Base-by-base conservation (phyloP, 805 yeast species). In the Myxozyma monticola region DNA sequence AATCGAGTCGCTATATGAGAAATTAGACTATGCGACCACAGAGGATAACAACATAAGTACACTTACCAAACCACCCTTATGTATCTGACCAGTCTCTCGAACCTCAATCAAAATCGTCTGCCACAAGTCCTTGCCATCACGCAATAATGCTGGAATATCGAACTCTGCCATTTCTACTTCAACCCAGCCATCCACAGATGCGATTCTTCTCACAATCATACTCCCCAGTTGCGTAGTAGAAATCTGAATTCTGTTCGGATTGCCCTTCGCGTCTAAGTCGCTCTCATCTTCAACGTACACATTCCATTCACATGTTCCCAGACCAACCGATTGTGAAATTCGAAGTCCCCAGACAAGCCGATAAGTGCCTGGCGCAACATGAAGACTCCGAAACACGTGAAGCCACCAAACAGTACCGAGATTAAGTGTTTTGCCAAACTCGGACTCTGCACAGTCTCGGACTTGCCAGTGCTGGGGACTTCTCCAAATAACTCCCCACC, bases 401-500 rank as follows among this genome's bases (percentile, higher is more conserved):
- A 54, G 31, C 58, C 58, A 54, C 41, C 47, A 50, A 2, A 54
- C 55, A 15, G 7, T 14, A 1, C 20, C 33, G 5, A 54, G 48
- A 10, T 25, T 42, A 14, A 54, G 42, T 4, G 48, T 37, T 17
- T 21, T 42, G 4, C 56, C 58, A 31, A 42, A 46, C 17, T 37
- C 43, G 2, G 52, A 44, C 12, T 42, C 48, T 4, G 42, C 41
- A 18, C 37, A 18, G 9, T 6, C 14, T 26, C 25, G 28, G 22
- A 46, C 28, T 5, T n/a, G 20, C 58, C 55, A 46, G 37, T 51
- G 42, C 9, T 34, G 41, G 2, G 40, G 44, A 3, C 48, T 37
- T 14, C 42, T 39, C 59, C 59, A 54, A 18, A 54, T 52, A 12
- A 54, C 45, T 14, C 59, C 59, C 59, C 59, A 54, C 2, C 49